Evolutionary conservation across 2,329 filamentous ascomycete genomes (phyloP).

Genomic region (Pseudogymnoascus sp.): DNA sequence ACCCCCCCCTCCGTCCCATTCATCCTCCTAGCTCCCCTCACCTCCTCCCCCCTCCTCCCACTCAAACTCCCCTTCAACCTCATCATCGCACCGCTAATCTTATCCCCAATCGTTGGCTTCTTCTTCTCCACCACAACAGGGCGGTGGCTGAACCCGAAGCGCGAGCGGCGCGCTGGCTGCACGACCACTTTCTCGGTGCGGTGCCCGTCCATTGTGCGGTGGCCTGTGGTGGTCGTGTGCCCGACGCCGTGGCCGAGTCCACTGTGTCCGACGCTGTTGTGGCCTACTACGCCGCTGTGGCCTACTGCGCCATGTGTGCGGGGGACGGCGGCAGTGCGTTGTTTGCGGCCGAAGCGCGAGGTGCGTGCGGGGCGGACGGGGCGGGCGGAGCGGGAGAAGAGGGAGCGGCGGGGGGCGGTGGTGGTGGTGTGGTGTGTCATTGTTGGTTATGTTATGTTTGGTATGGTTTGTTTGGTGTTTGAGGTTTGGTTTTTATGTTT

Average conservation of each 20-base stretch:
- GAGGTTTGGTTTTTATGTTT: neutral
- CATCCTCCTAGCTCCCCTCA: constrained; percentile 66
- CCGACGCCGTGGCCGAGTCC: too few species aligned
- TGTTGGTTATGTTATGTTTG: neutral
- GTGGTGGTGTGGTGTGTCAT: neutral
- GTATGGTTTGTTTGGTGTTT: neutral
- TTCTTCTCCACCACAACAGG: constrained; percentile 56
- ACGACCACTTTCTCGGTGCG: neutral
- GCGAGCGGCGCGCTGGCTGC: neutral
- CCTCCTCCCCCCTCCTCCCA: constrained; percentile 50
- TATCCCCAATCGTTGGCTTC: constrained; percentile 62
- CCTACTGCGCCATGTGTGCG: neutral
- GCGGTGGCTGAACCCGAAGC: constrained; percentile 30
- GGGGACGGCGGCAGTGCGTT: neutral
- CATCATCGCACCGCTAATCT: constrained; percentile 66
- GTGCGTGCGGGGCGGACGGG: constrained; percentile 1
- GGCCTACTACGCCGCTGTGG: neutral
- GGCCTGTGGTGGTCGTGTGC: neutral
- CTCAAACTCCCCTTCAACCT: constrained; percentile 65
- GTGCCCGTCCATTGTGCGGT: neutral
- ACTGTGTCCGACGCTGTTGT: neutral
- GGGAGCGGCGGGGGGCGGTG: neutral
- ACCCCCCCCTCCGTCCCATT: constrained; percentile 64
- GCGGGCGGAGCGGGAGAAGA: neutral
- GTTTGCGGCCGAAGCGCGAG: neutral